phyloP scores from a whole-genome alignment of 2,329 filamentous ascomycete genomes.

The Nigrospora osmanthi region DNA sequence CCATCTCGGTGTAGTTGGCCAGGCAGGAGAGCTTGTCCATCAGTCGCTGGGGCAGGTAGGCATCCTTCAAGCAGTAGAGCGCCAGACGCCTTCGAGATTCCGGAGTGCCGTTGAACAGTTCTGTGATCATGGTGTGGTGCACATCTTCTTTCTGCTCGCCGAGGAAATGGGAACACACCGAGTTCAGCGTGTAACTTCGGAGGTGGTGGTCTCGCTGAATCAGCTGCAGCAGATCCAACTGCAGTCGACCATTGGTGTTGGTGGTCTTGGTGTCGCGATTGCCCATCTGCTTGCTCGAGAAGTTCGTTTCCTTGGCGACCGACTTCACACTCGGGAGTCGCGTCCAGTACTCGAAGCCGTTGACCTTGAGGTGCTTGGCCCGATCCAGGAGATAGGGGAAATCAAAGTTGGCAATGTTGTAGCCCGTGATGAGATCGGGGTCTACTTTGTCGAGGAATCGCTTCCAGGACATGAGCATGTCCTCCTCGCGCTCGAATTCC shows the following conservation, averaged over 20 bases:
- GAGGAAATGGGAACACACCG: slow-evolving; percentile 88
- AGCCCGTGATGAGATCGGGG: slow-evolving; percentile 95
- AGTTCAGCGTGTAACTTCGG: slow-evolving; percentile 94
- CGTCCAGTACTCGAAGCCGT: slow-evolving; percentile 79
- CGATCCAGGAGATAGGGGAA: slow-evolving; percentile 92
- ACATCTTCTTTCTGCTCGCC: slow-evolving; percentile 99
- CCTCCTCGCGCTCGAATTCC: slow-evolving; percentile 71
- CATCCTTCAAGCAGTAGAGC: slow-evolving; percentile 95
- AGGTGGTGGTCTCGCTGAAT: slow-evolving; percentile 93
- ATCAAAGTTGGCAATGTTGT: slow-evolving; percentile 98
- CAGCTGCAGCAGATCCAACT: slow-evolving; percentile 89
- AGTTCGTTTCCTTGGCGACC: slow-evolving; percentile 68
- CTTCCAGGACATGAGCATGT: slow-evolving; percentile 90
- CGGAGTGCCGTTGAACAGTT: slow-evolving; percentile 91
- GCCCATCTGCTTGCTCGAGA: slow-evolving; percentile 97
- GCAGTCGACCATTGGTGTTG: slow-evolving; percentile 88
- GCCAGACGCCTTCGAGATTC: slow-evolving; percentile 87
- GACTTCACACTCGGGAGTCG: slow-evolving; percentile 67
- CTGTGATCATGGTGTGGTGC: slow-evolving; percentile 98
- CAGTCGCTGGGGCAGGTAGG: slow-evolving; percentile 84
- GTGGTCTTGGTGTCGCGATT: slow-evolving; percentile 90
- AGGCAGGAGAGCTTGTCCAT: slow-evolving; percentile 98
- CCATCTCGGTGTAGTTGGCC: slow-evolving; percentile 99
- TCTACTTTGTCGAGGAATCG: slow-evolving; percentile 86
- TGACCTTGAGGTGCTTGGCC: slow-evolving; percentile 74